phyloP scores from a whole-genome alignment of 225 moss, liverwort and hornwort genomes.

The Neckera pumila region DNA sequence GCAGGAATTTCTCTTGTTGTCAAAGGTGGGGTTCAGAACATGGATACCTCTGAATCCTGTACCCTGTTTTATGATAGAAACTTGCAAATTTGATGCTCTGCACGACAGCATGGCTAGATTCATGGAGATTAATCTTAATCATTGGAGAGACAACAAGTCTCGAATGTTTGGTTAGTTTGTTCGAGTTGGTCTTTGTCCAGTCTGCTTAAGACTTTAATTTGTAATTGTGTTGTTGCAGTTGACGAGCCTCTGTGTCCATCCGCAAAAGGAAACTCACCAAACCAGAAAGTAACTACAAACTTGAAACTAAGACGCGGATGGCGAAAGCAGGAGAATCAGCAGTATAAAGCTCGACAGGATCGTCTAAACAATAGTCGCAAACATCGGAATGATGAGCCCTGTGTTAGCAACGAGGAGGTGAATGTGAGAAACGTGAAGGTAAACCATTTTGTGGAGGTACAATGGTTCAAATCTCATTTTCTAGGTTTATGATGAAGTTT shows the following conservation, averaged over 20 bases:
- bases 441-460: slow-evolving; percentile 15
- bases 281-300: slow-evolving; percentile 30
- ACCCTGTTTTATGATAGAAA: not conserved
- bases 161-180: not conserved
- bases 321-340: slow-evolving; percentile 90
- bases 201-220: not conserved
- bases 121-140: not conserved
- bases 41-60: not conserved
- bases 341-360: slow-evolving; percentile 80
- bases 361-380: slow-evolving; percentile 81
- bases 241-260: slow-evolving; percentile 5
- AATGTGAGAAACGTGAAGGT: slow-evolving; percentile 5
- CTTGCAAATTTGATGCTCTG: not conserved
- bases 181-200: not conserved
- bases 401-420: slow-evolving; percentile 19
- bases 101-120: not conserved
- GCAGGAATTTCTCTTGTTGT: slow-evolving; percentile 11
- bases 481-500: not conserved
- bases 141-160: not conserved
- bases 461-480: not conserved
- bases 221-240: slow-evolving; percentile 25
- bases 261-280: slow-evolving; percentile 36
- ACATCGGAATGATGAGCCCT: slow-evolving; percentile 59
- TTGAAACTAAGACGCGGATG: slow-evolving; percentile 61
- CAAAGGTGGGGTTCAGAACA: slow-evolving; percentile 23